These are phyloP conservation scores for Sporothrix euskadiensis DNA, from an alignment of 2,329 filamentous ascomycete genomes.

Conservation along the genomic window DNA sequence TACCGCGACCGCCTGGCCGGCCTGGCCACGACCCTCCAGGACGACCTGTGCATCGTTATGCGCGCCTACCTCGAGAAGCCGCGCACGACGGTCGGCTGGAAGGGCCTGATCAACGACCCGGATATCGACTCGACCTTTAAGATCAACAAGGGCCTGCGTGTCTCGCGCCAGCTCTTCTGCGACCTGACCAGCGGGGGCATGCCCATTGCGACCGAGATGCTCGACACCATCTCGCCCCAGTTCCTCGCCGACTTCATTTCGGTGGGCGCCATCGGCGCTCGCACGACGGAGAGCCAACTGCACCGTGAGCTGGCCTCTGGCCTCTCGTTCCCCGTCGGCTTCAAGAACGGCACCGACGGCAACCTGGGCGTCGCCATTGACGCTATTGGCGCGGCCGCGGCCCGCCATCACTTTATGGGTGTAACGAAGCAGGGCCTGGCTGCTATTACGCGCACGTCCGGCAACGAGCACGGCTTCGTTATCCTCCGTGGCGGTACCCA, in stretches of 20 bases:
- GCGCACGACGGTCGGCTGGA: conserved; percentile 97
- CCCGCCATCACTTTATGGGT: conserved; percentile 96
- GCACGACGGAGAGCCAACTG: conserved; percentile 94
- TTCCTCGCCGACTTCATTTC: conserved; percentile 96
- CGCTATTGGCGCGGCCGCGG: conserved; percentile 82
- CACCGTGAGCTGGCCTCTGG: conserved; percentile 95
- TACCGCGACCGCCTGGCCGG: conserved; percentile 79
- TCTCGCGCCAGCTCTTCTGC: conserved; percentile 90
- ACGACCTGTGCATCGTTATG: conserved; percentile 92
- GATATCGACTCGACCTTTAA: conserved; percentile 96
- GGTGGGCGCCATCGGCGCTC: conserved; percentile 90
- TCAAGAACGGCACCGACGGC: conserved; percentile 99
- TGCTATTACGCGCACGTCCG: conserved; percentile 87
- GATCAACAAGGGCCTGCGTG: conserved; percentile 96
- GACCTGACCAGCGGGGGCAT: conserved; percentile 85
- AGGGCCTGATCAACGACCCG: conserved; percentile 97
- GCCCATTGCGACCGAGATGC: conserved; percentile 96
- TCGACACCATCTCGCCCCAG: conserved; percentile 97
- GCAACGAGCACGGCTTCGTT: conserved; percentile 97
- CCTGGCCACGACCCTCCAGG: conserved; percentile 74
- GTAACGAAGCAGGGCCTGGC: conserved; percentile 97
- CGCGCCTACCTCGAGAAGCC: conserved; percentile 99
- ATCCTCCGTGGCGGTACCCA: conserved; percentile 89
- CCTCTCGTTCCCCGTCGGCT: conserved; percentile 94
- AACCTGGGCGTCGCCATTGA: conserved; percentile 89